Conservation (phyloP, 2,329 filamentous ascomycete genomes). For the Fusarium sp. region DNA sequence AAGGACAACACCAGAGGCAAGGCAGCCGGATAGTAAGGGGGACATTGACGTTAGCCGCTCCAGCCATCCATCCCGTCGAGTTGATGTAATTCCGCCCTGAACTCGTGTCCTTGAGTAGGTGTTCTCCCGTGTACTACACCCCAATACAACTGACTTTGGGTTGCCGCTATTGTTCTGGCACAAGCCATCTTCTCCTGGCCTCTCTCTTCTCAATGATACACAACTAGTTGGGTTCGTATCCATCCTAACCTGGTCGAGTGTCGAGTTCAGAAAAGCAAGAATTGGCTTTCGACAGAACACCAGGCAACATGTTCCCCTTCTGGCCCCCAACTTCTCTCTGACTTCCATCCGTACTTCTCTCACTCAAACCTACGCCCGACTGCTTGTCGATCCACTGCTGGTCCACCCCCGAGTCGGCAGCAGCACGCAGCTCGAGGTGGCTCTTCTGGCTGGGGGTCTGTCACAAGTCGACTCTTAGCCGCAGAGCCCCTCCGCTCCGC, state of each 20-base stretch:
- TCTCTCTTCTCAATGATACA: background rate
- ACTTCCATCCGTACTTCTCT: conserved; percentile 5
- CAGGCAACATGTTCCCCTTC: background rate
- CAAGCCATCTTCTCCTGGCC: background rate
- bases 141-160: conserved; percentile 13
- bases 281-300: background rate
- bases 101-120: conserved; percentile 15
- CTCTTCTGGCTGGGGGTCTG: conserved; percentile 19
- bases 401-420: conserved; percentile 33
- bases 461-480: conserved; percentile 40
- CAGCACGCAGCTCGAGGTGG: conserved; percentile 12
- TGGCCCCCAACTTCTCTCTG: conserved; percentile 27
- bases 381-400: conserved; percentile 36
- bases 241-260: background rate
- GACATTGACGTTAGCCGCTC: conserved; percentile 32
- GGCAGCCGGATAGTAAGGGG: conserved; percentile 10
- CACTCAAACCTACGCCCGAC: conserved; percentile 20
- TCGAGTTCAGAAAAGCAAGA: background rate
- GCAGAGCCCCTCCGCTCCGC: conserved; percentile 35
- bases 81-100: conserved; percentile 11
- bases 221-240: background rate
- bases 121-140: conserved; percentile 4
- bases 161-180: background rate
- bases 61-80: conserved; percentile 23
- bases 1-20: conserved; percentile 22